These are phyloP conservation scores for Dictyostelium capitatum DNA, from an alignment of 78 protist genomes.

Conservation along the genomic window DNA sequence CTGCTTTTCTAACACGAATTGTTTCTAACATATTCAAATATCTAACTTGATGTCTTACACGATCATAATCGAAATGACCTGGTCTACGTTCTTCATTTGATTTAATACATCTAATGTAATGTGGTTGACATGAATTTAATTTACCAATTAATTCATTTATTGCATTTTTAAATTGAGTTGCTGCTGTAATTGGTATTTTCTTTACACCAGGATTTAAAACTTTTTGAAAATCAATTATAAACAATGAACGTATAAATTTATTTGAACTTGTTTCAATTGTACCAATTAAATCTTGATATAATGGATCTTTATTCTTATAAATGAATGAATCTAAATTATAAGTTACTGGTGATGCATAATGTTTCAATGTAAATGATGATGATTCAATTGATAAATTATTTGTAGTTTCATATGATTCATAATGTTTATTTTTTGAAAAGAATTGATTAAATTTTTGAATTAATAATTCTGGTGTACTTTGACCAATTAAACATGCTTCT, in stretches of 20 bases:
- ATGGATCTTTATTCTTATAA: conserved; percentile 91
- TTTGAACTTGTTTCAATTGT: conserved; percentile 24
- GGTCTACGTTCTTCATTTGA: conserved; percentile 89
- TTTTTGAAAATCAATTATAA: conserved; percentile 6
- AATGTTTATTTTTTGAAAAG: conserved; percentile 48
- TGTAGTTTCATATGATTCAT: conserved; percentile 29
- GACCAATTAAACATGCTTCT: conserved; percentile 62
- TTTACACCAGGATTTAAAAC: neutral
- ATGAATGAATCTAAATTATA: conserved; percentile 88
- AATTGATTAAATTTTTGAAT: conserved; percentile 35
- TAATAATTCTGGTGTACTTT: conserved; percentile 12
- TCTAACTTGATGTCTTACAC: conserved; percentile 80
- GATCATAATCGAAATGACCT: conserved; percentile 40
- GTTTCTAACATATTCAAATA: conserved; percentile 89
- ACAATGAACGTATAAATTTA: neutral
- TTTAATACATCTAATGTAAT: conserved; percentile 92
- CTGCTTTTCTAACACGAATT: conserved; percentile 95
- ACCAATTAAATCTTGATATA: conserved; percentile 64
- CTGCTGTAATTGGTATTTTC: conserved; percentile 66
- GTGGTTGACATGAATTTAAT: conserved; percentile 77
- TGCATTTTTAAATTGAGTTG: conserved; percentile 72
- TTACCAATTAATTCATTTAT: conserved; percentile 77
- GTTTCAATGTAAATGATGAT: conserved; percentile 68
- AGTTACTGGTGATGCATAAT: conserved; percentile 95
- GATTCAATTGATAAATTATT: neutral